Conservation (phyloP, 305 asterid species). For the Lippia alba region DNA sequence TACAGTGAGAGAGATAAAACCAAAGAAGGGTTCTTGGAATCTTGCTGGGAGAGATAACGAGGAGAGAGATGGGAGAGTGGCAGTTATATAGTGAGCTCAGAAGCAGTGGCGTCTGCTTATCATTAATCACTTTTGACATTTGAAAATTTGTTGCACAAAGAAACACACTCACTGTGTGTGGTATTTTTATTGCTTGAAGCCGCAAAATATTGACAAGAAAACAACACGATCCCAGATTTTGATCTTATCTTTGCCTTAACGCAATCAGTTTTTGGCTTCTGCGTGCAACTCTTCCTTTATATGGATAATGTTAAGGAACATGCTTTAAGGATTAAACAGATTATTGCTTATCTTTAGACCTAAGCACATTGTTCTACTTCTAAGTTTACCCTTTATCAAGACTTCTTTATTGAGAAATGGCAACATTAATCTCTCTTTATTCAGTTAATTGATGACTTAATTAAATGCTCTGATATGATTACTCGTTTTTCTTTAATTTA, state of each 20-base stretch:
- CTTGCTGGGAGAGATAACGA: slow-evolving; percentile 21
- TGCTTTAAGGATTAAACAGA: not conserved
- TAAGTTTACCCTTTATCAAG: not conserved
- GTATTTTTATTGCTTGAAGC: slow-evolving; percentile 46
- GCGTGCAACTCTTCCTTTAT: not conserved
- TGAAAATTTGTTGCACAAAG: slow-evolving; percentile 28
- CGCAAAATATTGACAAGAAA: slow-evolving; percentile 18
- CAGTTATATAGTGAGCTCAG: slow-evolving; percentile 52
- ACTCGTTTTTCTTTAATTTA: too few relatives aligned
- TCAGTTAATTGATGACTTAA: not conserved
- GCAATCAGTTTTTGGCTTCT: slow-evolving; percentile 31
- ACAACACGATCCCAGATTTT: slow-evolving; percentile 30
- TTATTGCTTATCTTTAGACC: not conserved
- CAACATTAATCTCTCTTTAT: not conserved
- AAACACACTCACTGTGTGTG: slow-evolving; percentile 23
- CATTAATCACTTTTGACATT: slow-evolving; percentile 35
- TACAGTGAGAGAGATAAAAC: slow-evolving; percentile 27
- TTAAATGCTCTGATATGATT: not conserved
- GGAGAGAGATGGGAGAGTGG: slow-evolving; percentile 25
- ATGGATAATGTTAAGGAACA: slow-evolving; percentile 8
- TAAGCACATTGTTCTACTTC: not conserved
- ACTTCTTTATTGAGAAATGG: not conserved
- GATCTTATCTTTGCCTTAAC: slow-evolving; percentile 47
- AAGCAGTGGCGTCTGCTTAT: slow-evolving; percentile 33
- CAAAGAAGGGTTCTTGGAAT: not conserved